Evolutionary conservation across 768 basidiomycete genomes (phyloP).

Genomic region (Tylopilus subfusipes): DNA sequence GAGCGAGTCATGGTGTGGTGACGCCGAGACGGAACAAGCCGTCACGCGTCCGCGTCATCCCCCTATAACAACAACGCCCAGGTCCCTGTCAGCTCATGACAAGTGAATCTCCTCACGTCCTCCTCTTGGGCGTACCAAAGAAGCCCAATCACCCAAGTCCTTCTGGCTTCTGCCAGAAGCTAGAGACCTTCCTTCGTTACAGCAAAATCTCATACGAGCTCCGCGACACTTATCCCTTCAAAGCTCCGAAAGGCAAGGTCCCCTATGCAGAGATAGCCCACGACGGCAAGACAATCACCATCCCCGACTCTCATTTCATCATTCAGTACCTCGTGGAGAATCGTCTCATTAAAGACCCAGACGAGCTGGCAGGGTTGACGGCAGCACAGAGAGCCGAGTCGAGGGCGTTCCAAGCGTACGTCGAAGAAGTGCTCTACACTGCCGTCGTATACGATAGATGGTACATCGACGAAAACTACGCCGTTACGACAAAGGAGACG

Average conservation of each 20-base stretch:
- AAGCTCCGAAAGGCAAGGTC: slow-evolving; percentile 33
- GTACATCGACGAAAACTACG: slow-evolving; percentile 28
- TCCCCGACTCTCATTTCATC: slow-evolving; percentile 35
- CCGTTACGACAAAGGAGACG: slow-evolving; percentile 7
- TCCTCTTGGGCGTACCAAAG: slow-evolving; percentile 28
- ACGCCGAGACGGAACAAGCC: background rate
- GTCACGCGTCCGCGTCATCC: too few species aligned
- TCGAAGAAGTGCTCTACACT: slow-evolving; percentile 31
- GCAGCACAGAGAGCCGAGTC: slow-evolving; percentile 30
- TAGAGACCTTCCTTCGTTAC: slow-evolving; percentile 31
- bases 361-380: slow-evolving; percentile 25
- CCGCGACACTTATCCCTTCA: slow-evolving; percentile 22
- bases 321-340: slow-evolving; percentile 29
- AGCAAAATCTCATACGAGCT: slow-evolving; percentile 27
- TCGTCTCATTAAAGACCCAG: slow-evolving; percentile 26
- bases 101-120: slow-evolving; percentile 14
- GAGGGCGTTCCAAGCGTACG: slow-evolving; percentile 32
- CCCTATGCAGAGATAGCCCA: slow-evolving; percentile 31
- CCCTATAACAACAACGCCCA: too few species aligned
- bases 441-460: slow-evolving; percentile 32
- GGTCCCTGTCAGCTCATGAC: slow-evolving; percentile 17
- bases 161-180: slow-evolving; percentile 35
- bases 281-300: slow-evolving; percentile 14
- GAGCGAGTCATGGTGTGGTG: background rate
- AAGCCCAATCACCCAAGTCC: slow-evolving; percentile 17